Evolutionary conservation across 83 land plant species (phyloP), one percentile per base, ranked within the genome.

Genomic region (Thuja plicata): DNA sequence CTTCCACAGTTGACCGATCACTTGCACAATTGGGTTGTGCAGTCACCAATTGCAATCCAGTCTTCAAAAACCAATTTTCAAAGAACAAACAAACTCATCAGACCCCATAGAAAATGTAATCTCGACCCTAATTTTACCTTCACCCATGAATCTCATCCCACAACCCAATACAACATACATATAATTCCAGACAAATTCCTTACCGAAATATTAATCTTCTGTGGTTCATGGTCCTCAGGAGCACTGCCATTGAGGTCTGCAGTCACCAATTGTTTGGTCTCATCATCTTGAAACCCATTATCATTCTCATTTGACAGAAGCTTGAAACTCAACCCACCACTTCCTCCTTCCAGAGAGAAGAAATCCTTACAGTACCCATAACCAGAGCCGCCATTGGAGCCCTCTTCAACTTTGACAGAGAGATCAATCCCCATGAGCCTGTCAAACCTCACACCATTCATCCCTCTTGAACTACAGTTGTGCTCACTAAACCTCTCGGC

Each of bases 1-100:
- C 85, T 48, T 83, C 85, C 55, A 83, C 85, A 10, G 85, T 83
- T 30, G 85, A 83, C 35, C 85, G 55, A 83, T 83, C 85, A 83
- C 85, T 83, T 48, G 85, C 57, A 83, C 35, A n/a, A 54, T 45
- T 83, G 30, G 55, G 34, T 12, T 3, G 85, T 6, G 3, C 55
- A 48, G 17, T 46, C 50, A 83, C 52, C 85, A 82, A 45, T 32
- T 40, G 48, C 54, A 82, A 82, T 48, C 85, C 85, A n/a, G 57
- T 83, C 85, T 83, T 8, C 73, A 66, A 17, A 43, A 83, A 43
- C 30, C 38, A 9, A 83, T 2, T 8, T 24, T 3, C 3, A 3
- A 57, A 17, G 2, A n/a, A 34, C 30, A 45, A 83, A 30, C 2
- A 30, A 83, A 83, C 8, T 48, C 34, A 32, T 83, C 85, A 83